Conservation (phyloP, 2,329 filamentous ascomycete species). For the Phoma herbarum region DNA sequence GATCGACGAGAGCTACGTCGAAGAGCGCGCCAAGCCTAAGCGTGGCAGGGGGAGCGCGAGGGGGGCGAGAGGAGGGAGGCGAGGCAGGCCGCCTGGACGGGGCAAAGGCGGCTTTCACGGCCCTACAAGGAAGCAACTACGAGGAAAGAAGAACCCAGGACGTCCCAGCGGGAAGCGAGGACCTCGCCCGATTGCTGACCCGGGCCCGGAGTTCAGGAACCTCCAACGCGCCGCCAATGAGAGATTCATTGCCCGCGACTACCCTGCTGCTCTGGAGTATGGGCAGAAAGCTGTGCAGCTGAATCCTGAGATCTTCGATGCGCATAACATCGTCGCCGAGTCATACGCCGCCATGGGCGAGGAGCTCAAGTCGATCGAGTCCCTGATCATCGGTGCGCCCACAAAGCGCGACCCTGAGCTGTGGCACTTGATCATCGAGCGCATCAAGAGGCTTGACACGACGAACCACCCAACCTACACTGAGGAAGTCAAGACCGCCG, state of each 20-base stretch:
- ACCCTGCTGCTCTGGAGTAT: slow-evolving; percentile 57
- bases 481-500: slow-evolving; percentile 37
- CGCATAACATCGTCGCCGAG: slow-evolving; percentile 68
- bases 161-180: slow-evolving; percentile 49
- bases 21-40: slow-evolving; percentile 28
- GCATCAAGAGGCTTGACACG: slow-evolving; percentile 58
- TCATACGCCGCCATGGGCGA: slow-evolving; percentile 66
- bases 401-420: slow-evolving; percentile 64
- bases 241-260: slow-evolving; percentile 70
- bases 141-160: slow-evolving; percentile 37
- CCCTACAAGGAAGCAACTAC: slow-evolving; percentile 25
- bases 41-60: slow-evolving; percentile 28
- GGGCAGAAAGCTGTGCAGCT: slow-evolving; percentile 48
- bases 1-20: slow-evolving; percentile 41
- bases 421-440: slow-evolving; percentile 66
- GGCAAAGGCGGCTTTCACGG: slow-evolving; percentile 36
- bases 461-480: slow-evolving; percentile 41
- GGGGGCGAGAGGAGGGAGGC: slow-evolving; percentile 31
- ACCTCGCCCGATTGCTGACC: slow-evolving; percentile 68
- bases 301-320: slow-evolving; percentile 70
- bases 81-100: slow-evolving; percentile 39
- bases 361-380: slow-evolving; percentile 64
- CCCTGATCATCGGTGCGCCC: slow-evolving; percentile 66
- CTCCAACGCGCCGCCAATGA: slow-evolving; percentile 72
- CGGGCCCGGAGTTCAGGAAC: slow-evolving; percentile 74